Percentiles rank a stretch among this genome's conserved stretches.
phyloP scores from a whole-genome alignment of 306 rosid genomes.

The Prosopis cineraria region DNA sequence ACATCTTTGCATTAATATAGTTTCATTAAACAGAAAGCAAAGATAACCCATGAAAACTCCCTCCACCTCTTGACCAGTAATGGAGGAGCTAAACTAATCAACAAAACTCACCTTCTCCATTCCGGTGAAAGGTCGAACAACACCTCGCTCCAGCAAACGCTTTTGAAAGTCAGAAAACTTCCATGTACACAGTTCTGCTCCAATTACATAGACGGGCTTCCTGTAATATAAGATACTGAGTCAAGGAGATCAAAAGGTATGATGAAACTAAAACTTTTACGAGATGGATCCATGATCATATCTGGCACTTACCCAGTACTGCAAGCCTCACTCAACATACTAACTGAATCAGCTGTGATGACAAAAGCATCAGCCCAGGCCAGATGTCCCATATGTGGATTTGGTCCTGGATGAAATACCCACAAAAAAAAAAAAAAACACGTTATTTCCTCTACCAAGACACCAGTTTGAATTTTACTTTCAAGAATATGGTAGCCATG shows the following conservation, averaged over 20 bases:
- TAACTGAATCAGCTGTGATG: conserved; percentile 90
- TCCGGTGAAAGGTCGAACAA: conserved; percentile 71
- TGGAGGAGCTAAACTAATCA: neutral
- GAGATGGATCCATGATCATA: conserved; percentile 30
- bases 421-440: neutral
- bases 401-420: conserved; percentile 49
- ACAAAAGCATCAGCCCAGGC: conserved; percentile 92
- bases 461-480: conserved; percentile 12
- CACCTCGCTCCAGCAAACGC: conserved; percentile 69
- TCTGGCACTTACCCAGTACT: conserved; percentile 76
- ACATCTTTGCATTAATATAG: no score
- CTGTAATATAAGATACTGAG: conserved; percentile 46
- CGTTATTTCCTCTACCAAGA: neutral
- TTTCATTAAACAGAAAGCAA: neutral
- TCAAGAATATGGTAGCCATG: conserved; percentile 27
- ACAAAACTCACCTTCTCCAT: conserved; percentile 70
- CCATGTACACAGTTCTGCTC: conserved; percentile 83
- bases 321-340: conserved; percentile 97
- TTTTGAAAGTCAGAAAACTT: conserved; percentile 85
- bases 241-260: conserved; percentile 30
- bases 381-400: conserved; percentile 87
- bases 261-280: neutral
- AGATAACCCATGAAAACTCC: neutral
- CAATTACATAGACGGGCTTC: conserved; percentile 86
- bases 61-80: neutral